Percentiles rank a stretch among this genome's conserved stretches.
phyloP scores from a whole-genome alignment of 495 filamentous ascomycete species.

The Penicillium dipodomyicola region DNA sequence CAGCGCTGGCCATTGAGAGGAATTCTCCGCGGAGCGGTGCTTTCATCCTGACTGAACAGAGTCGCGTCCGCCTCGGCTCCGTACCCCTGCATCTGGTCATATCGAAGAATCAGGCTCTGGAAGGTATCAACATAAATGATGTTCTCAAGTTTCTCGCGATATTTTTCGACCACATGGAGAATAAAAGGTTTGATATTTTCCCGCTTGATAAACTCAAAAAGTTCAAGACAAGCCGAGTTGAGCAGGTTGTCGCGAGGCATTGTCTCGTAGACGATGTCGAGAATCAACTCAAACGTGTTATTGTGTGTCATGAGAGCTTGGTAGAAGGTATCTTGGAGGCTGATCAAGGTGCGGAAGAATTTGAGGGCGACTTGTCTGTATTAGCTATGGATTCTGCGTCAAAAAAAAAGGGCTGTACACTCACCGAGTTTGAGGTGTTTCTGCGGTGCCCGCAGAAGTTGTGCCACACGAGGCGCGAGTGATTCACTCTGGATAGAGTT shows the following conservation, averaged over 20 bases:
- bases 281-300: conserved; percentile 79
- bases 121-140: conserved; percentile 91
- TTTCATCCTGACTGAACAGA: conserved; percentile 50
- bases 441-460: conserved; percentile 79
- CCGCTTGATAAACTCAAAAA: conserved; percentile 88
- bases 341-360: conserved; percentile 87
- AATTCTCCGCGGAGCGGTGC: conserved; percentile 49
- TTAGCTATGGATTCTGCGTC: conserved; percentile 9
- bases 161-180: conserved; percentile 82
- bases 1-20: conserved; percentile 67
- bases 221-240: conserved; percentile 92
- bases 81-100: conserved; percentile 78
- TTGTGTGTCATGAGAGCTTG: conserved; percentile 82
- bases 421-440: conserved; percentile 91
- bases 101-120: conserved; percentile 66
- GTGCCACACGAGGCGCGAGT: conserved; percentile 74
- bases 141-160: conserved; percentile 72
- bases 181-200: conserved; percentile 82
- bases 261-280: conserved; percentile 83
- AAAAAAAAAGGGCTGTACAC: conserved; percentile 25
- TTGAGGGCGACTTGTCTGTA: conserved; percentile 74
- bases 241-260: conserved; percentile 96
- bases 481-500: conserved; percentile 81
- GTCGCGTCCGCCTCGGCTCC: conserved; percentile 55
- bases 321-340: conserved; percentile 89